Evolutionary conservation across 129 eudicot species (phyloP), one percentile per base, ranked within the genome.

Genomic region (Escallonia herrerae): DNA sequence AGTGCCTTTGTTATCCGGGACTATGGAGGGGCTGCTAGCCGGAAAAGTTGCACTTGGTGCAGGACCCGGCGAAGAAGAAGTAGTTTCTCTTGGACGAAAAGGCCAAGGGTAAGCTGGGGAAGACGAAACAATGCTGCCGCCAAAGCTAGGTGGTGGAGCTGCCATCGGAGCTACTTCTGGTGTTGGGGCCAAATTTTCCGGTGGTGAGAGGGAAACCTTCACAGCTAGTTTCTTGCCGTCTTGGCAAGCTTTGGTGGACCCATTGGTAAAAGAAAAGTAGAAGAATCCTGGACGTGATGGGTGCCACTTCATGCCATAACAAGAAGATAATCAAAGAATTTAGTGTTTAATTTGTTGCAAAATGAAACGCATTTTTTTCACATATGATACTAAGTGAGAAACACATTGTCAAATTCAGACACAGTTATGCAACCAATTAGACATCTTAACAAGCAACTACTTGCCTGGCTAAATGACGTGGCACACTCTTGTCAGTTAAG

Each of bases 21-120:
- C 63, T 53, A 61, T 60, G 12, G 68, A 42, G 3, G 95, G 84
- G 43, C 82, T 70, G 47, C 58, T 58, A 2, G 80, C 73, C 6
- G 84, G 76, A 10, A 76, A 53, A 42, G 65, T 41, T 12, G 76
- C 67, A 43, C 69, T 74, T 11, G 95, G 93, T 12, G 87, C 71
- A 33, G 94, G 94, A 63, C 94, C 79, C 0, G 97, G 90, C 7
- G 95, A 72, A 22, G 33, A 22, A 22, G 33, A 22, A 9, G 67
- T 58, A 46, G 75, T 39, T 8, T 81, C 96, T 22, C 79, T 74
- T 6, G 97, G 97, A 72, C 78, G 83, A 54, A 79, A 85, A 45
- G 97, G 97, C 96, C 97, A 91, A 0, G 90, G 95, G 69, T 76
- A 91, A 37, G 90, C 82, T 45, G 97, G 97, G 38, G 97, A 90